phyloP scores from a whole-genome alignment of 805 yeast genomes.

The Teunomyces pallodes region DNA sequence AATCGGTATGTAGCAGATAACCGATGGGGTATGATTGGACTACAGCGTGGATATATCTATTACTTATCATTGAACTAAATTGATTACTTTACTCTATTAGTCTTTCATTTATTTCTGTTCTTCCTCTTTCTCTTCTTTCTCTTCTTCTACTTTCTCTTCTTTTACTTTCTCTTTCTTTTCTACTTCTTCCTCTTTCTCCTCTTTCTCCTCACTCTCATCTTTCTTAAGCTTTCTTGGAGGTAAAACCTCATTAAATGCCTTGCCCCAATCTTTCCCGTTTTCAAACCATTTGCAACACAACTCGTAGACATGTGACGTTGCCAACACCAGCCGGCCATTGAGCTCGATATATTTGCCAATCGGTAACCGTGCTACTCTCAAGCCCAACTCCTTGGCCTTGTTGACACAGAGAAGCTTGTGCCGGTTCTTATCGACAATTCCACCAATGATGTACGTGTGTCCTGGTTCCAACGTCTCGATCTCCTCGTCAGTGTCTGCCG shows the following conservation, averaged over 20 bases:
- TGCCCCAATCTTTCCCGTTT: constrained; percentile 68
- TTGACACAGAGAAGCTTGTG: constrained; percentile 75
- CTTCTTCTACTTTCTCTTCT: constrained; percentile 7
- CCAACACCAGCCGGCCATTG: constrained; percentile 83
- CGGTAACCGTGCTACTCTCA: constrained; percentile 77
- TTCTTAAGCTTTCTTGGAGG: constrained; percentile 67
- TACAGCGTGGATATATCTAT: not conserved
- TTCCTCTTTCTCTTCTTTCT: constrained; percentile 5
- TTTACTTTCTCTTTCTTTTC: constrained; percentile 1
- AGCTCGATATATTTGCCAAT: constrained; percentile 80
- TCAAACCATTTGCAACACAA: constrained; percentile 79
- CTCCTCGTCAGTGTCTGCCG: constrained; percentile 82
- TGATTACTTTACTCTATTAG: not conserved
- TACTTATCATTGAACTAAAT: not conserved
- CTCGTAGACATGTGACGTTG: constrained; percentile 95
- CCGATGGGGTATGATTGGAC: not conserved
- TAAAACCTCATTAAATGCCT: constrained; percentile 80
- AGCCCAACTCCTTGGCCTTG: constrained; percentile 73
- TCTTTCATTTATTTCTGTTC: constrained; percentile 2
- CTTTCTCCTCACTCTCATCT: constrained; percentile 6
- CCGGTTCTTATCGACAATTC: constrained; percentile 93
- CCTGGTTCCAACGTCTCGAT: constrained; percentile 64
- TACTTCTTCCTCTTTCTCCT: not conserved
- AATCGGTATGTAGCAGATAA: constrained; percentile 1
- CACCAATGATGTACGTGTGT: constrained; percentile 84